A percentile compares a stretch with the other conserved stretches of the same genome.
Conservation (phyloP, 768 basidiomycete species). For the Termitomyces sp. region DNA sequence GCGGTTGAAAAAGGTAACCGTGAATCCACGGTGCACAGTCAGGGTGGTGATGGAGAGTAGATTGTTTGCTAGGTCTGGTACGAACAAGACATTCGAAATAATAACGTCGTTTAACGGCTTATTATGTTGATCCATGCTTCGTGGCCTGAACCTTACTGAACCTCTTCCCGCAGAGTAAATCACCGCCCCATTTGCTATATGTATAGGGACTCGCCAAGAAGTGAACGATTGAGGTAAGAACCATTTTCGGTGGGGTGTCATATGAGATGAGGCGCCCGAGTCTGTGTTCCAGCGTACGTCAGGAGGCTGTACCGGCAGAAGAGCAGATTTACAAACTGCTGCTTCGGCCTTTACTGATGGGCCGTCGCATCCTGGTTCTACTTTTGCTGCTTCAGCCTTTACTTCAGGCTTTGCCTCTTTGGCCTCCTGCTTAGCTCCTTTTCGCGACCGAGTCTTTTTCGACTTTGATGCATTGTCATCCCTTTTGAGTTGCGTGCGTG, state of each 20-base stretch:
- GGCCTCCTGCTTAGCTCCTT: too few relatives aligned
- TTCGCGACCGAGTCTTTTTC: too few relatives aligned
- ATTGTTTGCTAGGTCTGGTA: neutral
- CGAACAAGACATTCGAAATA: neutral
- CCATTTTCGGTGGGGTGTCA: neutral
- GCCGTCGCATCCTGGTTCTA: neutral
- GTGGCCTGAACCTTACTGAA: neutral
- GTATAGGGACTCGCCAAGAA: neutral
- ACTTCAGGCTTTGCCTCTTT: too few relatives aligned
- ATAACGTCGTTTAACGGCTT: neutral
- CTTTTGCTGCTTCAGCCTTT: neutral
- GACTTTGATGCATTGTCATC: too few relatives aligned
- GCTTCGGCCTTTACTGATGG: neutral
- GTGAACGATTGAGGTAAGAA: neutral
- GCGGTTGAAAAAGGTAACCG: neutral
- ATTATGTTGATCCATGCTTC: neutral
- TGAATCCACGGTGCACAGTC: neutral
- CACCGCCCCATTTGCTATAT: neutral
- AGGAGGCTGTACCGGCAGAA: neutral
- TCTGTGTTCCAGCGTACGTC: neutral
- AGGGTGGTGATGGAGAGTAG: neutral
- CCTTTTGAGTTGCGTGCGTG: too few relatives aligned
- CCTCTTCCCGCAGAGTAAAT: neutral
- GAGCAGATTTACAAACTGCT: neutral
- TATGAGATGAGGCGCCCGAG: neutral